Evolutionary conservation across 179 eudicot genomes (phyloP).

Genomic region (Dionaea muscipula): DNA sequence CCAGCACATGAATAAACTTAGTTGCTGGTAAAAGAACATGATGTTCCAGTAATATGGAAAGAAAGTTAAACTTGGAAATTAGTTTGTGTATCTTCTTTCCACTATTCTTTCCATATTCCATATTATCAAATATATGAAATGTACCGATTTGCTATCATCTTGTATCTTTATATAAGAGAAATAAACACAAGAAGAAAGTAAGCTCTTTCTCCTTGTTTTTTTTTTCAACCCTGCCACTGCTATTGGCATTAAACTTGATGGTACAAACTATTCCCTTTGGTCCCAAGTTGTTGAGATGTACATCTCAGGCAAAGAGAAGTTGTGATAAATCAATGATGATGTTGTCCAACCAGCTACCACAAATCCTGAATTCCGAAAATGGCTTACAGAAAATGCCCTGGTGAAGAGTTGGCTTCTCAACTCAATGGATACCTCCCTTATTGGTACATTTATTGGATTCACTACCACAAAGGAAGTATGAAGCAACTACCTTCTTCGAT

Average conservation of each 20-base stretch:
- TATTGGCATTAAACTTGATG: conserved; percentile 1
- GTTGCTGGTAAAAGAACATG: no score
- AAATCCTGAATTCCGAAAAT: not conserved
- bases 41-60: no score
- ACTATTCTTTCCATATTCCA: no score
- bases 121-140: no score
- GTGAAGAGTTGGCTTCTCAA: not conserved
- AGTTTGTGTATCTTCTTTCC: no score
- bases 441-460: not conserved
- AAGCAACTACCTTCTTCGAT: not conserved
- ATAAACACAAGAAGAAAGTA: no score
- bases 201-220: no score
- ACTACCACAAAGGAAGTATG: not conserved
- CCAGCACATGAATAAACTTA: no score
- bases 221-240: no score
- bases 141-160: no score
- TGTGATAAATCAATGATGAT: not conserved
- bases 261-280: not conserved
- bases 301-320: not conserved
- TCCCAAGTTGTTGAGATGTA: not conserved
- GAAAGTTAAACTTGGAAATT: no score
- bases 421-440: not conserved
- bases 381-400: not conserved
- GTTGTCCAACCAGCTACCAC: not conserved
- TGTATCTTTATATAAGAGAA: no score